phyloP scores from a whole-genome alignment of 2,329 filamentous ascomycete species.

The Simplicillium sp. region DNA sequence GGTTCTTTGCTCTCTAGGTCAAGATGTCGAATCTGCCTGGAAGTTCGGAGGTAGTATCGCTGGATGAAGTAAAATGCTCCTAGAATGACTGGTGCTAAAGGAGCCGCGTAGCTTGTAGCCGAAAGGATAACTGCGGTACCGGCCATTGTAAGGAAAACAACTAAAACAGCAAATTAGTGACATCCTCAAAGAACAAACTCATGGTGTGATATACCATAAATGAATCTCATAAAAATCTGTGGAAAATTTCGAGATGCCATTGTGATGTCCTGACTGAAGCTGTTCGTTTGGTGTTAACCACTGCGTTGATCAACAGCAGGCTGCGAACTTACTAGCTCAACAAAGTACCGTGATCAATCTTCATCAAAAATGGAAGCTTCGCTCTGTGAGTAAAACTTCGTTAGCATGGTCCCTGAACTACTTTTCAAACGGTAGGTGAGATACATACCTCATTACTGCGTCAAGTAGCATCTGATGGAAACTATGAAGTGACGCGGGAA shows the following conservation, averaged over 20 bases:
- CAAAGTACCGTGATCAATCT: not conserved
- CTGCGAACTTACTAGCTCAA: conserved; percentile 4
- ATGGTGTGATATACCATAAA: too few species aligned
- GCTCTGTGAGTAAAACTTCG: too few species aligned
- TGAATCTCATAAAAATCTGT: not conserved
- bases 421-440: too few species aligned
- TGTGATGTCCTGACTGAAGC: conserved; percentile 18
- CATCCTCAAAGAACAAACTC: too few species aligned
- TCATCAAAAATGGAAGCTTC: not conserved
- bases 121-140: conserved; percentile 12
- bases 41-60: conserved; percentile 22
- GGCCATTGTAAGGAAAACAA: conserved; percentile 2
- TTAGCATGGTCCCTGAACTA: too few species aligned
- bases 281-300: conserved; percentile 10
- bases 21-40: conserved; percentile 23
- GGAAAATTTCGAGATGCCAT: conserved; percentile 4
- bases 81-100: conserved; percentile 15
- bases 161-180: too few species aligned
- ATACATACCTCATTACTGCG: not conserved
- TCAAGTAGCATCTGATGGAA: not conserved
- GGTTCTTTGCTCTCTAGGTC: conserved; percentile 24
- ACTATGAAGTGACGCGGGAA: too few species aligned
- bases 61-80: conserved; percentile 17
- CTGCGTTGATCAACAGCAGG: conserved; percentile 9
- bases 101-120: conserved; percentile 16